Evolutionary conservation across 805 yeast genomes (phyloP).

Genomic region (Barnettozyma wickerhamii): DNA sequence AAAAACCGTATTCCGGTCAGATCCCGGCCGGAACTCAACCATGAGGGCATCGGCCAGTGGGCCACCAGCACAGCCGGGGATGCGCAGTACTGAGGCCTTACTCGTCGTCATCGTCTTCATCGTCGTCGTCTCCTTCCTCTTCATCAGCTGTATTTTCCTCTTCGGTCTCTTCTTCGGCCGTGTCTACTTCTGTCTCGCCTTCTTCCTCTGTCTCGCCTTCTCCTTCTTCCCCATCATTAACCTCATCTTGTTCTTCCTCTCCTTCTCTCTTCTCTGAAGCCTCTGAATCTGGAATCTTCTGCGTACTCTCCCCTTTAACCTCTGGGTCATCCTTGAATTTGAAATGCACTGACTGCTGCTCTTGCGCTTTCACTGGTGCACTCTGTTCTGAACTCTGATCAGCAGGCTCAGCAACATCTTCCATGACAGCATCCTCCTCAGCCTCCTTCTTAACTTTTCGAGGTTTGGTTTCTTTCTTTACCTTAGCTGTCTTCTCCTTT

Average conservation of each 20-base stretch:
- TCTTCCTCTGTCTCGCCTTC: conserved; percentile 7
- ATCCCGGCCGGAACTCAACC: conserved; percentile 4
- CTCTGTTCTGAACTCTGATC: no score
- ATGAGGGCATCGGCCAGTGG: neutral
- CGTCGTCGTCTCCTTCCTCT: conserved; percentile 6
- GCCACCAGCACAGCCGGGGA: neutral
- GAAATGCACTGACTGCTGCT: conserved; percentile 10
- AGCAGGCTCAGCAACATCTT: neutral
- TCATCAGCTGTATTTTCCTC: conserved; percentile 5
- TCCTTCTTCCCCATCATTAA: conserved; percentile 7
- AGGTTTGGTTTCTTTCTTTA: conserved; percentile 1
- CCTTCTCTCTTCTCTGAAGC: conserved; percentile 2
- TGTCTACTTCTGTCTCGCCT: conserved; percentile 5
- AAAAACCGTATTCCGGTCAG: neutral
- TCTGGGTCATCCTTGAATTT: conserved; percentile 2
- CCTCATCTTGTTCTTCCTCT: conserved; percentile 4
- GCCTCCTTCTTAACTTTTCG: neutral
- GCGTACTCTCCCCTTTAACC: neutral
- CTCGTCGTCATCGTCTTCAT: conserved; percentile 2
- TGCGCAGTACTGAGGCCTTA: neutral
- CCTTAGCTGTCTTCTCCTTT: conserved; percentile 3
- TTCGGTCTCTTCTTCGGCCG: conserved; percentile 7
- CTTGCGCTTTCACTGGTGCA: neutral
- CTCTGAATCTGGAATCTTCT: neutral
- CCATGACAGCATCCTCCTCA: neutral